Conservation (phyloP, 2,329 filamentous ascomycete species). For the Apiospora aurea region DNA sequence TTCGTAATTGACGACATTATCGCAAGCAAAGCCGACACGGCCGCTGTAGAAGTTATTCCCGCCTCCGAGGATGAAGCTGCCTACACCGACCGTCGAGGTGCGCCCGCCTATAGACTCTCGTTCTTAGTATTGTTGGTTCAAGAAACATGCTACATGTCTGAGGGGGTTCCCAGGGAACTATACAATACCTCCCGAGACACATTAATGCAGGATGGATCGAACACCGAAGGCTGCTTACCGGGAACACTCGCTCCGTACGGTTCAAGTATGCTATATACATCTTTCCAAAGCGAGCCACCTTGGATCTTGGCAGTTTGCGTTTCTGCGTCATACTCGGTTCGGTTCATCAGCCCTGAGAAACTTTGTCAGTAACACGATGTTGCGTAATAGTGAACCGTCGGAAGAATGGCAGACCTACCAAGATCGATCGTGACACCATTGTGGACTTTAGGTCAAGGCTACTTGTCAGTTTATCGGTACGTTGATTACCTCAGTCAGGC, state of each 20-base stretch:
- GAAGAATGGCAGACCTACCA: not conserved
- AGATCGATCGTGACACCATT: constrained; percentile 22
- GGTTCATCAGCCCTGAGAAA: constrained; percentile 12
- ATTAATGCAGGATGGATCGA: too few species aligned
- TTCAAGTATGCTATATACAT: constrained; percentile 11
- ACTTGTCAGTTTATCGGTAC: not conserved
- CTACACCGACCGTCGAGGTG: constrained; percentile 18
- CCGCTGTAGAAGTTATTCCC: constrained; percentile 23
- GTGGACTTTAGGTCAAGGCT: constrained; percentile 3
- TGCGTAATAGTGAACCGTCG: not conserved
- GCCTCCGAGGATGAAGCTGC: constrained; percentile 18
- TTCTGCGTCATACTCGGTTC: constrained; percentile 14
- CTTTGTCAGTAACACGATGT: not conserved
- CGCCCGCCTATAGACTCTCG: not conserved
- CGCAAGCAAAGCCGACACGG: constrained; percentile 18
- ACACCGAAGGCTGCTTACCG: not conserved
- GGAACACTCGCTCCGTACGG: constrained; percentile 18
- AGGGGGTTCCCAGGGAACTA: too few species aligned
- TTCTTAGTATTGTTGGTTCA: not conserved
- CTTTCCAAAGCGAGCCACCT: constrained; percentile 23
- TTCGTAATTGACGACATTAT: constrained; percentile 22
- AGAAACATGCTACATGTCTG: not conserved
- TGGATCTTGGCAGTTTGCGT: constrained; percentile 22
- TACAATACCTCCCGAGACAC: too few species aligned
- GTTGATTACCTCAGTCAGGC: not conserved